phyloP scores from a whole-genome alignment of 106 monocot species.

The Dendrobium officinale region DNA sequence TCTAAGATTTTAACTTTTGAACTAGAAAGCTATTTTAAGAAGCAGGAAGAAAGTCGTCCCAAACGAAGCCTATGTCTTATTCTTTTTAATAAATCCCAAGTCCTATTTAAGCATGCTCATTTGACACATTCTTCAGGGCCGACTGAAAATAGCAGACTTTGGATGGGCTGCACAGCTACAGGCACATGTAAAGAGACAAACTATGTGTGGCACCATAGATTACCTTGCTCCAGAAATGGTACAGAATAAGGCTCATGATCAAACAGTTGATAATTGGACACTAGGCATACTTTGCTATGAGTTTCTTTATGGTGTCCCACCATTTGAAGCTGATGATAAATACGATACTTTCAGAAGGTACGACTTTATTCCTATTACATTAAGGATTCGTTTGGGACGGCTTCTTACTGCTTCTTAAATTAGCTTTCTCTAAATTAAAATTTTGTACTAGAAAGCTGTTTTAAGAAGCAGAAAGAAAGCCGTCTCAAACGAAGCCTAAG shows the following conservation, averaged over 20 bases:
- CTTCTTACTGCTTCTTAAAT: too few species aligned
- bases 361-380: not conserved
- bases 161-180: conserved; percentile 79
- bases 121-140: conserved; percentile 35
- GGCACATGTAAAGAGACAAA: conserved; percentile 57
- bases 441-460: too few species aligned
- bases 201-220: conserved; percentile 92
- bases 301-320: conserved; percentile 86
- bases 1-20: too few species aligned
- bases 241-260: conserved; percentile 77
- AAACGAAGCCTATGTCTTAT: too few species aligned
- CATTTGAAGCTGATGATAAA: conserved; percentile 86
- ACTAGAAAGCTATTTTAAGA: too few species aligned
- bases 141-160: conserved; percentile 90
- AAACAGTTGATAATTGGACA: conserved; percentile 95
- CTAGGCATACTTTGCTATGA: conserved; percentile 91
- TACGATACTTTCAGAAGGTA: conserved; percentile 71
- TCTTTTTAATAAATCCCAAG: too few species aligned
- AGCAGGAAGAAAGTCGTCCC: too few species aligned
- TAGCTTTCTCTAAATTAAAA: too few species aligned
- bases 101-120: not conserved
- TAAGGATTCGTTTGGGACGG: too few species aligned
- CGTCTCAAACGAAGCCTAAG: too few species aligned
- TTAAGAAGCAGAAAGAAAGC: too few species aligned
- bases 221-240: conserved; percentile 98